Conservation (phyloP, 495 filamentous ascomycete genomes). For the Aspergillus avenaceus region DNA sequence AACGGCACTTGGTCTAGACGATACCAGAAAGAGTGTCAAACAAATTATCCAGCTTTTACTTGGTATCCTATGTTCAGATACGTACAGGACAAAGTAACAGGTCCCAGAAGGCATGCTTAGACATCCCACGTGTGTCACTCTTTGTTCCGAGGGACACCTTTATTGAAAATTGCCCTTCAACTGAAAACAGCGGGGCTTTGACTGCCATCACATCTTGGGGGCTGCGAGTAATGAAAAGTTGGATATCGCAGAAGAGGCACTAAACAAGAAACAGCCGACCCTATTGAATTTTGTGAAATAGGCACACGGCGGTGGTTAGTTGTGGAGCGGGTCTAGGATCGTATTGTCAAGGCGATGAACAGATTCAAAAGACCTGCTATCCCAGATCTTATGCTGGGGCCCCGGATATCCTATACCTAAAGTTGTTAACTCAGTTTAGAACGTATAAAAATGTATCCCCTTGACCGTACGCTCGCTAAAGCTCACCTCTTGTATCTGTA, state of each 20-base stretch:
- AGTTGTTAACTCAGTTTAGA: neutral
- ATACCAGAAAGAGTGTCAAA: neutral
- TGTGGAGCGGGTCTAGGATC: no score
- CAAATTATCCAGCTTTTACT: neutral
- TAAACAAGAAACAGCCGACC: no score
- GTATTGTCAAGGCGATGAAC: no score
- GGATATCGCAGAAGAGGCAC: no score
- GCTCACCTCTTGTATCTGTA: conserved; percentile 21
- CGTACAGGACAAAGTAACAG: neutral
- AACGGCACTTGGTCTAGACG: neutral
- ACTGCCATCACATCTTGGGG: neutral
- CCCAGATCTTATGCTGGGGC: neutral
- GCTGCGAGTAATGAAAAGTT: no score
- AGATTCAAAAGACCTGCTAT: neutral
- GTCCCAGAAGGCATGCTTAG: neutral
- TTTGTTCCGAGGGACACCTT: neutral
- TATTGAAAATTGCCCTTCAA: neutral
- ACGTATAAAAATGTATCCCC: no score
- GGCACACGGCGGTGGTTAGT: no score
- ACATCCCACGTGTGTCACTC: neutral
- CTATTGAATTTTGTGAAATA: no score
- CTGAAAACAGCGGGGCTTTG: no score
- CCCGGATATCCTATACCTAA: conserved; percentile 7
- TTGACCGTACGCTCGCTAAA: neutral
- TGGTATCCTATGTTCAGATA: conserved; percentile 5